Conservation (phyloP, 306 rosid genomes). For the Lathyrus sativus region DNA sequence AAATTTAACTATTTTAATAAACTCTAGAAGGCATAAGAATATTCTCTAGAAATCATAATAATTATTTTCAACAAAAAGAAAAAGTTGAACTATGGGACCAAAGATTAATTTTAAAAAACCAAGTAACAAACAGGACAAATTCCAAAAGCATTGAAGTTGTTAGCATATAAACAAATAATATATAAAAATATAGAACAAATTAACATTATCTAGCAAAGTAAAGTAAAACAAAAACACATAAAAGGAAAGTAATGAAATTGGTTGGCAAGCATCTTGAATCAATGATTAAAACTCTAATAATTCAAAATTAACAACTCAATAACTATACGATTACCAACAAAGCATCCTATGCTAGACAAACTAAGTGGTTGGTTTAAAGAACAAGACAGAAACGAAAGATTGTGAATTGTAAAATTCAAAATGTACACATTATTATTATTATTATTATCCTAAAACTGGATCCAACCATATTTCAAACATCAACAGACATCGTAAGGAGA, state of each 20-base stretch:
- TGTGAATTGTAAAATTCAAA: too few species aligned
- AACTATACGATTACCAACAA: conserved; percentile 21
- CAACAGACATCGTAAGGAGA: too few species aligned
- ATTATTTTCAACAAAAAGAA: conserved; percentile 26
- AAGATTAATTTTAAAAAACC: conserved; percentile 17
- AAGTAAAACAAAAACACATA: conserved; percentile 32
- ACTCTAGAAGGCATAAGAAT: conserved; percentile 25
- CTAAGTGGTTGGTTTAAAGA: neutral
- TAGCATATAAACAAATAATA: conserved; percentile 23
- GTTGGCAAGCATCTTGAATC: conserved; percentile 36
- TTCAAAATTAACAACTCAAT: conserved; percentile 39
- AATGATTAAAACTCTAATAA: conserved; percentile 36
- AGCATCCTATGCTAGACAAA: conserved; percentile 25
- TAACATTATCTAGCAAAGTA: conserved; percentile 22
- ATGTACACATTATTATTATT: too few species aligned
- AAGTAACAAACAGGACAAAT: conserved; percentile 15
- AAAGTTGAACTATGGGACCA: conserved; percentile 30
- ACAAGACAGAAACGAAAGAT: neutral
- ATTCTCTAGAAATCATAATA: conserved; percentile 15
- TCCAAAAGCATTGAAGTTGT: conserved; percentile 28
- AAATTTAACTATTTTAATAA: conserved; percentile 8
- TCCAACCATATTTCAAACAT: neutral
- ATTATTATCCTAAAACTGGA: neutral
- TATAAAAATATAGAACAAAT: conserved; percentile 20
- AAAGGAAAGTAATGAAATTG: conserved; percentile 34